Conservation (phyloP, 116 monocot species). For the Zostera marina region DNA sequence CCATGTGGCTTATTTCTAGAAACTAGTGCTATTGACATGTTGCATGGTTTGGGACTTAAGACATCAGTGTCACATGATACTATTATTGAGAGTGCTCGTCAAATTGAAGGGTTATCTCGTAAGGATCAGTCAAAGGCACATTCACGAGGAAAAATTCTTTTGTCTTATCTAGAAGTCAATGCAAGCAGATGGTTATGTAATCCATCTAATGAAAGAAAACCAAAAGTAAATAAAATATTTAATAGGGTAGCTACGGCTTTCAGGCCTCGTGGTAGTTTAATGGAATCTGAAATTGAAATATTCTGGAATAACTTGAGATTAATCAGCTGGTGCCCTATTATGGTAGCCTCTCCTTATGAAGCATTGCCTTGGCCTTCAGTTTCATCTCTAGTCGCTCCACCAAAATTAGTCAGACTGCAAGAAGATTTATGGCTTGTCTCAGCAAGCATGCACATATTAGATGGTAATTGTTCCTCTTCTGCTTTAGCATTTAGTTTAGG, state of each 20-base stretch:
- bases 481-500: slow-evolving; percentile 54
- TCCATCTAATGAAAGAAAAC: slow-evolving; percentile 15
- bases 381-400: slow-evolving; percentile 87
- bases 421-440: slow-evolving; percentile 94
- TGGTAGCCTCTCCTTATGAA: slow-evolving; percentile 51
- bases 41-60: slow-evolving; percentile 62
- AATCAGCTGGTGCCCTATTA: slow-evolving; percentile 97
- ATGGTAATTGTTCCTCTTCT: slow-evolving; percentile 86
- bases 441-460: slow-evolving; percentile 90
- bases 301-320: slow-evolving; percentile 89
- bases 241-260: slow-evolving; percentile 26
- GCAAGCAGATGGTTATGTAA: slow-evolving; percentile 52
- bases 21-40: slow-evolving; percentile 62
- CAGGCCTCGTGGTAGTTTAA: slow-evolving; percentile 18
- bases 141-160: slow-evolving; percentile 69
- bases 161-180: slow-evolving; percentile 92
- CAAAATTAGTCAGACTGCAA: slow-evolving; percentile 64
- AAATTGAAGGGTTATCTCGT: slow-evolving; percentile 69
- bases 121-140: slow-evolving; percentile 70
- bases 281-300: slow-evolving; percentile 44
- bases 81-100: slow-evolving; percentile 67
- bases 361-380: slow-evolving; percentile 88
- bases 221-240: slow-evolving; percentile 30
- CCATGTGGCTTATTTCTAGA: slow-evolving; percentile 70
- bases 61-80: slow-evolving; percentile 75